Conservation (phyloP, 345 rosid genomes). For the Euphorbia lathyris region DNA sequence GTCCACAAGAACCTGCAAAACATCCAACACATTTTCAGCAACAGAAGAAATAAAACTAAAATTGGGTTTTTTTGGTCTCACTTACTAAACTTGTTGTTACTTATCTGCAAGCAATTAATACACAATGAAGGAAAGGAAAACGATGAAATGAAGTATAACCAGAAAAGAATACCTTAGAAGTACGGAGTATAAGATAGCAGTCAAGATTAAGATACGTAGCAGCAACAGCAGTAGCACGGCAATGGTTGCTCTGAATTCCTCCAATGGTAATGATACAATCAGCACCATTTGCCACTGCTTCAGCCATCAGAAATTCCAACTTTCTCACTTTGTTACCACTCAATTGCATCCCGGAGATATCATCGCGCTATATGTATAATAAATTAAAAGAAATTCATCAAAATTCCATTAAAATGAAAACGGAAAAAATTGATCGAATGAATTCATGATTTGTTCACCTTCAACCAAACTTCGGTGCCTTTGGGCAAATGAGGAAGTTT, state of each 20-base stretch:
- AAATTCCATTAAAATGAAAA: background rate
- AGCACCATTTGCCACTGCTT: too few relatives aligned
- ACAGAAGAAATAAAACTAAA: background rate
- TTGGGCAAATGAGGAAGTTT: conserved; percentile 75
- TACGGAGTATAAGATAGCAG: background rate
- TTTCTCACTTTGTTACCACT: conserved; percentile 32
- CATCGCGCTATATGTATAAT: conserved; percentile 54
- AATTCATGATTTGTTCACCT: conserved; percentile 36
- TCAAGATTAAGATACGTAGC: conserved; percentile 35
- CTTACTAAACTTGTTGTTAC: too few relatives aligned
- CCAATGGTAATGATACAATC: conserved; percentile 82
- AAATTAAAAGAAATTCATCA: background rate
- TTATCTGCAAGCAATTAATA: too few relatives aligned
- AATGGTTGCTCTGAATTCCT: conserved; percentile 56
- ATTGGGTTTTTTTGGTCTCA: background rate
- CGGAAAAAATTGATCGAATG: background rate
- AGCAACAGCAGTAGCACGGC: conserved; percentile 11
- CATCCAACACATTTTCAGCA: background rate
- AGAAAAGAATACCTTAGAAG: too few relatives aligned
- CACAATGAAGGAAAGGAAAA: background rate
- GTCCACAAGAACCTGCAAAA: conserved; percentile 67
- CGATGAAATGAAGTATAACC: too few relatives aligned
- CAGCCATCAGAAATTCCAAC: conserved; percentile 76
- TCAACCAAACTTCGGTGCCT: conserved; percentile 73
- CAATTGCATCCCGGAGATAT: too few relatives aligned